Evolutionary conservation across 2,329 filamentous ascomycete species (phyloP), one percentile per base, ranked within the genome.

Genomic region (Alternaria ventricosa): DNA sequence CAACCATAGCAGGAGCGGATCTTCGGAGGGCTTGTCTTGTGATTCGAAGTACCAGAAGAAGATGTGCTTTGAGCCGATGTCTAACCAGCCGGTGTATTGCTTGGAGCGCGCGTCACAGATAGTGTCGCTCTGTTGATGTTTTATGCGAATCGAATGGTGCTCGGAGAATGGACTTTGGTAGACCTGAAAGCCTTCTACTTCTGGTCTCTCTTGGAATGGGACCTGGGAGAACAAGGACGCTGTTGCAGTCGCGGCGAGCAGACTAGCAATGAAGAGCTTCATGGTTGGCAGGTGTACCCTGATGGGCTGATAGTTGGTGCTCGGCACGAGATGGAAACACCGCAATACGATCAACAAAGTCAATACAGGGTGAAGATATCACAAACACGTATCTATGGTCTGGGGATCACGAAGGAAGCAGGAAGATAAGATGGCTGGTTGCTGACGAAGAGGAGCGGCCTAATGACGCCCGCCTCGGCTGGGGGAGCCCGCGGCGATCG

Each of bases 11-110:
- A 79, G 72, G 6, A 80, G 61, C 4, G 79, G 79, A 49, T 79
- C 78, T 36, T 77, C 70, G 4, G 79, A 72, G 4, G 80, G 78
- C 23, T 73, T 72, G 59, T 72, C 69, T 46, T 81, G 77, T 9
- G 77, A 79, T 65, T 82, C 81, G 57, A 82, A 82, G 71, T 81
- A 83, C 81, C 81, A 82, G 71, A 82, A 83, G 71, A 82, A 83
- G 57, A 84, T 75, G 64, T 84, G 82, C 55, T 83, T 82, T 22
- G 68, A 57, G 20, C 79, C 79, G 12, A 79, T 72, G 46, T 79
- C 77, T 15, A 80, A 70, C 75, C 77, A 80, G 47, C 78, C 77
- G 7, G 75, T 79, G 54, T 78, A 76, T 53, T 79, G 75, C 53
- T 71, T 74, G 4, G 76, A 78, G 50, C 69, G 77, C 9, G 78